Percentiles rank a stretch among this genome's conserved stretches.
Evolutionary conservation across 805 yeast genomes (phyloP).

Genomic region (Ascoidea tarda): DNA sequence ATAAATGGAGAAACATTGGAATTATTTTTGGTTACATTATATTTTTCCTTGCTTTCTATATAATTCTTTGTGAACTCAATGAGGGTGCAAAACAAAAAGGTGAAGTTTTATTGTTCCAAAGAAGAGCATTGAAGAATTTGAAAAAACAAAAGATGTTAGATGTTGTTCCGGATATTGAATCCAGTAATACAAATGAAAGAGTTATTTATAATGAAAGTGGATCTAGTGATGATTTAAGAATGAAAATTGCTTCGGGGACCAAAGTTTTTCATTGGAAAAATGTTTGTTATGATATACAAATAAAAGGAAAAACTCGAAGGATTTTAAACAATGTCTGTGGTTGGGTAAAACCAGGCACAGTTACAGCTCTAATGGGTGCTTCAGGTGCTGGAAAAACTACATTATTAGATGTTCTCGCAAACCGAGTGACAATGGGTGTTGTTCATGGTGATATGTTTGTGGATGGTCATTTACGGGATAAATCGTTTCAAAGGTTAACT

Average conservation of each 20-base stretch:
- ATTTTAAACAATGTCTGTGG: slow-evolving; percentile 46
- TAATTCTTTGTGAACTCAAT: slow-evolving; percentile 34
- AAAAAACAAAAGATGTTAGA: slow-evolving; percentile 18
- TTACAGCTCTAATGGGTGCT: slow-evolving; percentile 76
- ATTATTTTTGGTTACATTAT: slow-evolving; percentile 35
- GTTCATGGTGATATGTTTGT: slow-evolving; percentile 60
- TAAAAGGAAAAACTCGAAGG: slow-evolving; percentile 39
- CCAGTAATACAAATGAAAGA: slow-evolving; percentile 15
- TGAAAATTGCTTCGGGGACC: slow-evolving; percentile 20
- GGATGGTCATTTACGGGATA: slow-evolving; percentile 48
- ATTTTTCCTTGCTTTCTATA: slow-evolving; percentile 35
- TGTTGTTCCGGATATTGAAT: slow-evolving; percentile 10
- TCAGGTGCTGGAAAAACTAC: slow-evolving; percentile 86
- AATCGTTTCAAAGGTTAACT: slow-evolving; percentile 60
- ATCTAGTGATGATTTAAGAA: slow-evolving; percentile 21
- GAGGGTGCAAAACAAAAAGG: slow-evolving; percentile 46
- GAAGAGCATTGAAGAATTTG: slow-evolving; percentile 23
- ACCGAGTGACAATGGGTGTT: slow-evolving; percentile 56
- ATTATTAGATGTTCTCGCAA: slow-evolving; percentile 55
- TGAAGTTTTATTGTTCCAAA: slow-evolving; percentile 42
- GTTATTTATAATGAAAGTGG: slow-evolving; percentile 12
- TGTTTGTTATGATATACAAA: slow-evolving; percentile 50
- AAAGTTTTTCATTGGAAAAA: slow-evolving; percentile 65
- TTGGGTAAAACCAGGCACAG: slow-evolving; percentile 67
- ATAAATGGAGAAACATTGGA: slow-evolving; percentile 54